Evolutionary conservation across 495 filamentous ascomycete species (phyloP).

Genomic region (Lophiostoma macrostomum): DNA sequence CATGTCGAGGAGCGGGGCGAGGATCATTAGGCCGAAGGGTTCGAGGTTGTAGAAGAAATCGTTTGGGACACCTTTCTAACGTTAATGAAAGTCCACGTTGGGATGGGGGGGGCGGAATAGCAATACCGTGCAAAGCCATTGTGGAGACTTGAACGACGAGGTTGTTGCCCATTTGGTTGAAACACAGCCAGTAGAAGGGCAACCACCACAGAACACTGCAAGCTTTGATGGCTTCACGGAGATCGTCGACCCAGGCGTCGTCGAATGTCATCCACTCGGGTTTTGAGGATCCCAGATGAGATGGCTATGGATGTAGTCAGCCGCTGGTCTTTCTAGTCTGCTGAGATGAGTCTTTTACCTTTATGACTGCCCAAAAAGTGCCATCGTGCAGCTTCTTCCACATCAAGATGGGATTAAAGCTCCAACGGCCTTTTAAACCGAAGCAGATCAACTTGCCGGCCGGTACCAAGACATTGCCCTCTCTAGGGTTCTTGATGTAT

Average conservation of each 20-base stretch:
- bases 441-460: slow-evolving; percentile 14
- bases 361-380: no score
- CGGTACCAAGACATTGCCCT: slow-evolving; percentile 21
- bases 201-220: slow-evolving; percentile 39
- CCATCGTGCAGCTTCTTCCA: neutral
- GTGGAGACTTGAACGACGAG: slow-evolving; percentile 71
- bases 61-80: slow-evolving; percentile 75
- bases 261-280: slow-evolving; percentile 35
- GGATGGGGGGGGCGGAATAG: no score
- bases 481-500: slow-evolving; percentile 20
- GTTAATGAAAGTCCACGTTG: no score
- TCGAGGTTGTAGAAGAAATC: slow-evolving; percentile 77
- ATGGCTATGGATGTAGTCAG: no score
- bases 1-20: slow-evolving; percentile 14
- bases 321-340: slow-evolving; percentile 19
- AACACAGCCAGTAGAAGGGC: slow-evolving; percentile 66
- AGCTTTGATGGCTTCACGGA: slow-evolving; percentile 31
- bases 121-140: slow-evolving; percentile 68
- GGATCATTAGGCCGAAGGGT: slow-evolving; percentile 61
- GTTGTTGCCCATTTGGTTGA: slow-evolving; percentile 63
- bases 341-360: neutral
- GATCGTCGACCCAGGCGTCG: slow-evolving; percentile 38
- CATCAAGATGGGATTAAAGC: slow-evolving; percentile 7
- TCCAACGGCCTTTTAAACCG: slow-evolving; percentile 26
- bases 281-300: slow-evolving; percentile 35